Base-by-base conservation (phyloP, 2,329 filamentous ascomycete genomes). In the Laburnicola sp. region DNA sequence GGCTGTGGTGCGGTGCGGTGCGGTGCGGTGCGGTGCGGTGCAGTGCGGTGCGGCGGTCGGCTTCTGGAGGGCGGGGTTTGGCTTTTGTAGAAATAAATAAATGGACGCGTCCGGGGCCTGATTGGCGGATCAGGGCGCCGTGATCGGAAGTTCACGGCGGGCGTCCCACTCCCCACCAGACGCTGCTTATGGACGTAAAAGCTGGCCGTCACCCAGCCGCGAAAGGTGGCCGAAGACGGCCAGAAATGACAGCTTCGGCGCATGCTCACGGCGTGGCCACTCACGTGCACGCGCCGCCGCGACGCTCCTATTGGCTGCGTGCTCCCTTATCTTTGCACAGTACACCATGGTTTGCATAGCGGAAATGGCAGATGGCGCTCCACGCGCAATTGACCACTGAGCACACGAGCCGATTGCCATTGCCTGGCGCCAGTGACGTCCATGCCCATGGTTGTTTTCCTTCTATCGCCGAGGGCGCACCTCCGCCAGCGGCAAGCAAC, bases 351-450 rank as follows among this genome's bases (percentile, higher is more conserved):
- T 66, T 66, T 64, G 60, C 58, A 64, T 63, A 56, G 57, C 54
- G 50, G 50, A 62, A 55, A 60, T 62, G 59, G 54, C 50, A 57
- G 39, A 56, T 51, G 48, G 56, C 56, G 41, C 46, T 53, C 51
- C 51, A 49, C 35, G 45, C 43, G 41, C 62, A 50, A 57, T 60
- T 53, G 61, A 58, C 68, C 66, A 68, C 60, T 68, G 54, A 57
- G 54, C 60, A 91, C 42, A 82, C 85, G 71, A 83, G 31, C 38
- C 22, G 58, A 87, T 91, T 43, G 91, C 96, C 79, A 39, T 96
- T 91, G 91, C 96, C 92, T 47, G 96, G 89, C 81, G 88, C 70
- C 80, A 96, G 41, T 87, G 87, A 77, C 85, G 86, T 70, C 43
- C 23, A 37, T 45, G 82, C 87, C 57, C 57, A 50, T 57, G 50